phyloP scores from a whole-genome alignment of 2,329 filamentous ascomycete species.

The Apiospora sp. region DNA sequence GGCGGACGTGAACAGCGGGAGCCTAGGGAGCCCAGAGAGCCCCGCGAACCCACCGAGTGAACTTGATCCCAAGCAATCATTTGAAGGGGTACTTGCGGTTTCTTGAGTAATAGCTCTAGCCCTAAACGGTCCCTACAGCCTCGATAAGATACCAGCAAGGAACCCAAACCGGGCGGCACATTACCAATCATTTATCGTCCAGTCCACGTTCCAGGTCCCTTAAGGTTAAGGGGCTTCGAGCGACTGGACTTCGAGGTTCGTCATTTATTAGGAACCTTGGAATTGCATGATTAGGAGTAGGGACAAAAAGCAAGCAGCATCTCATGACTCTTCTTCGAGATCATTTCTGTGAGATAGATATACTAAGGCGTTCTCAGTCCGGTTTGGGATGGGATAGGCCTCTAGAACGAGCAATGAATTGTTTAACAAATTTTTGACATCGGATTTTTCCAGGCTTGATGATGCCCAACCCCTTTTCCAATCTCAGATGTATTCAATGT shows the following conservation, averaged over 20 bases:
- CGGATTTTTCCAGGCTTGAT: neutral
- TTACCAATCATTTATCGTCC: slow-evolving; percentile 12
- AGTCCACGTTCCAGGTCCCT: neutral
- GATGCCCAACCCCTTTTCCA: neutral
- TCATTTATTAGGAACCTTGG: neutral
- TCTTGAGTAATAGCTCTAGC: neutral
- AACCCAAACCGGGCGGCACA: neutral
- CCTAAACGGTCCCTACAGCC: neutral
- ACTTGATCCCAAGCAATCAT: slow-evolving; percentile 6
- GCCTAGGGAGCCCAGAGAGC: slow-evolving; percentile 60
- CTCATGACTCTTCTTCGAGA: slow-evolving; percentile 23
- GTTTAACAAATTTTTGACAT: neutral
- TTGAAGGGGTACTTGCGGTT: slow-evolving; percentile 22
- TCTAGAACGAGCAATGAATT: slow-evolving; percentile 23
- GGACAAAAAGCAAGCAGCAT: slow-evolving; percentile 26
- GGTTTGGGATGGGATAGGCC: slow-evolving; percentile 20
- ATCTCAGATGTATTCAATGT: neutral
- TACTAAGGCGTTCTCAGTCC: slow-evolving; percentile 22
- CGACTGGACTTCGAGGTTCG: slow-evolving; percentile 18
- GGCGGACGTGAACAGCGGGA: slow-evolving; percentile 53
- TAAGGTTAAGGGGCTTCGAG: slow-evolving; percentile 1
- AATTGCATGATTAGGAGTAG: slow-evolving; percentile 22
- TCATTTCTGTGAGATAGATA: slow-evolving; percentile 25
- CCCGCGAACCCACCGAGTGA: slow-evolving; percentile 51
- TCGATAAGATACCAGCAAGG: slow-evolving; percentile 5